A percentile compares a stretch with the other conserved stretches of the same genome.
These are phyloP conservation scores for Ophiostoma quercus DNA, from an alignment of 2,329 filamentous ascomycete species.

Conservation along the genomic window DNA sequence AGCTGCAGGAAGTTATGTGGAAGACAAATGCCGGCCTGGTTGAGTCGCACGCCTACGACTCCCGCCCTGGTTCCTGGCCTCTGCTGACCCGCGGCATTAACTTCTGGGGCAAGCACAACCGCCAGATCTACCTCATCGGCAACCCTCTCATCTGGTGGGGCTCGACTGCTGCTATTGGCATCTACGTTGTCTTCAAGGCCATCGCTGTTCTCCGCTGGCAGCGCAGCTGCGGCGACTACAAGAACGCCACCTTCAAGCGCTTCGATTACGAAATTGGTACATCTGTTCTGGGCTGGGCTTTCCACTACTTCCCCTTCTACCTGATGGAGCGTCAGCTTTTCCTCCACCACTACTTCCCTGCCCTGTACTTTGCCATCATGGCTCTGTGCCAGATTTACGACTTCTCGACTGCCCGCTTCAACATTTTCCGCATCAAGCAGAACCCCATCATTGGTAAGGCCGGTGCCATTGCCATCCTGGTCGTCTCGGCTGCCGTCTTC, in stretches of 20 bases:
- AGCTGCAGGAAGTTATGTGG: slow-evolving; percentile 98
- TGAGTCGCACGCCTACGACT: slow-evolving; percentile 97
- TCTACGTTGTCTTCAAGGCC: slow-evolving; percentile 81
- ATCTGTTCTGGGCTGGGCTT: slow-evolving; percentile 85
- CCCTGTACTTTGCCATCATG: slow-evolving; percentile 90
- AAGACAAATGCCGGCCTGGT: slow-evolving; percentile 92
- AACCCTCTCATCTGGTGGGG: slow-evolving; percentile 95
- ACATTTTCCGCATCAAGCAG: slow-evolving; percentile 60
- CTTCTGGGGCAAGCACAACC: slow-evolving; percentile 93
- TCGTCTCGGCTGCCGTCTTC: slow-evolving; percentile 69
- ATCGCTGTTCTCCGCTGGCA: slow-evolving; percentile 90
- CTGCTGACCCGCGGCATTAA: slow-evolving; percentile 92
- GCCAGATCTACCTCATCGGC: slow-evolving; percentile 93
- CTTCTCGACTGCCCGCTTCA: slow-evolving; percentile 70
- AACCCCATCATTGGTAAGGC: slow-evolving; percentile 68
- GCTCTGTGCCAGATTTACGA: slow-evolving; percentile 86
- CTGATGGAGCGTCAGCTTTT: slow-evolving; percentile 98
- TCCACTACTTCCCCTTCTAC: slow-evolving; percentile 99
- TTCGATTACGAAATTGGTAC: slow-evolving; percentile 96
- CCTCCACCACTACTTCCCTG: slow-evolving; percentile 96
- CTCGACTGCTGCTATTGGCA: slow-evolving; percentile 67
- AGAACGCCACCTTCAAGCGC: slow-evolving; percentile 77
- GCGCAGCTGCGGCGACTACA: slow-evolving; percentile 83
- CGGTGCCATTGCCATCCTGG: slow-evolving; percentile 69
- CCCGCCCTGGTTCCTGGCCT: slow-evolving; percentile 88